Percentiles rank a stretch among this genome's conserved stretches.
Conservation (phyloP, 163 green algal genomes). For the Botryococcus braunii region DNA sequence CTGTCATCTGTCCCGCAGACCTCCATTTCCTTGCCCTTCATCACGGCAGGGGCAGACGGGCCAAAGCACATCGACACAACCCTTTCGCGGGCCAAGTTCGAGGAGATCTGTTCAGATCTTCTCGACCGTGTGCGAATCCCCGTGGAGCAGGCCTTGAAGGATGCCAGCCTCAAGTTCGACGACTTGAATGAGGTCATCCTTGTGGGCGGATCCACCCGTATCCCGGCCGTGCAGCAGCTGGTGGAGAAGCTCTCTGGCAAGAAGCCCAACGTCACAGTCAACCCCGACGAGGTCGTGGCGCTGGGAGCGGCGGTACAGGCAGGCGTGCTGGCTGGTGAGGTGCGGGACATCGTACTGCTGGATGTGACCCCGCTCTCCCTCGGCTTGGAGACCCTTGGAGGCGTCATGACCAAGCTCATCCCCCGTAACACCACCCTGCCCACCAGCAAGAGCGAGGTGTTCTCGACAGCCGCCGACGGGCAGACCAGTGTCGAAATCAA, state of each 20-base stretch:
- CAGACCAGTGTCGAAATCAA: constrained; percentile 99
- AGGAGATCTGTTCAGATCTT: constrained; percentile 93
- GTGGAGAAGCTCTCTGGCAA: constrained; percentile 85
- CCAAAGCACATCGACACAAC: constrained; percentile 98
- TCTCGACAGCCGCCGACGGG: constrained; percentile 93
- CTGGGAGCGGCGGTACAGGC: constrained; percentile 95
- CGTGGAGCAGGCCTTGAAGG: constrained; percentile 66
- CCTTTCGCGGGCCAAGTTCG: constrained; percentile 86
- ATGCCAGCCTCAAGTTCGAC: constrained; percentile 59
- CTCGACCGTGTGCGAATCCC: constrained; percentile 77
- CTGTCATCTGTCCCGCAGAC: constrained; percentile 55
- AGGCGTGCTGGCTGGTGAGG: constrained; percentile 62
- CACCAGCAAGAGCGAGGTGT: constrained; percentile 92
- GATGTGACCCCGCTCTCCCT: constrained; percentile 95
- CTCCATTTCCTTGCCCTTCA: constrained; percentile 90
- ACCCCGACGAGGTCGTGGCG: constrained; percentile 98
- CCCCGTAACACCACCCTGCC: constrained; percentile 96
- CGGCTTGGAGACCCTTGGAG: constrained; percentile 95
- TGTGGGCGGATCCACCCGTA: constrained; percentile 95
- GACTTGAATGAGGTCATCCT: constrained; percentile 96
- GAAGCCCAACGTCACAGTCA: constrained; percentile 94
- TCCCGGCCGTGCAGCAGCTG: constrained; percentile 89
- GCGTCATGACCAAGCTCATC: constrained; percentile 98
- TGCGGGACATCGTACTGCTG: constrained; percentile 95
- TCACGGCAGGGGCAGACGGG: constrained; percentile 96